Evolutionary conservation across 2,329 filamentous ascomycete genomes (phyloP), one percentile per base, ranked within the genome.

Genomic region (Sporothrix dimorphospora): DNA sequence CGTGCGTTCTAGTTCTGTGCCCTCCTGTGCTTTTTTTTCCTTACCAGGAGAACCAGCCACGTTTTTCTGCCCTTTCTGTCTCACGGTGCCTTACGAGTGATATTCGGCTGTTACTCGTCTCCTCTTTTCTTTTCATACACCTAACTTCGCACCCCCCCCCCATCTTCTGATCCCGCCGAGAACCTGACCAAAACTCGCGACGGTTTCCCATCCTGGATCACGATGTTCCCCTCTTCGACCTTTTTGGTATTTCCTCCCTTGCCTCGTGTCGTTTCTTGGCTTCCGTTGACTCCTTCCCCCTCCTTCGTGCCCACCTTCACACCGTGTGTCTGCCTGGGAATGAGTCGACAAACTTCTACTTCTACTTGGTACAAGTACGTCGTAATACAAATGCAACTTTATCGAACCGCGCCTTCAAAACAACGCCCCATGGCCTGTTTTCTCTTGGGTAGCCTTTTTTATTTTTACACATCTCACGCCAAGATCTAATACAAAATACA

Each of bases 381-480:
- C 21, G 24, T 16, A 16, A 30, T 21, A 40, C 55, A 40, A 61
- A 38, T 61, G 55, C 55, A 21, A 61, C 55, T 34, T 34, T 40
- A 61, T 40, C 30, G 53, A 21, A 40, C 55, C 19, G 30, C 47
- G 47, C n/a, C 6, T 69, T 42, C n/a, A n/a, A 69, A n/a, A 69
- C 27, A 42, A 27, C 14, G 24, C 42, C 24, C 16, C 19, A 49
- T 49, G 42, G 61, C 2, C 42, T 30, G 63, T 49, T 14, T n/a
- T 1, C 14, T 19, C 8, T 24, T 30, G 27, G 27, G 16, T 2
- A n/a, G n/a, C 27, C 30, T 4, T 9, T 12, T 9, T 14, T 11
- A n/a, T 65, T 47, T 61, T 47, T 47, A 66, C 61, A 66, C 38
- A 45, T 65, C 21, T 66, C 12, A 47, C 24, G 42, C 61, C 61